Percentiles rank a stretch among this genome's conserved stretches.
Conservation (phyloP, 768 basidiomycete genomes). For the Suillus plorans region DNA sequence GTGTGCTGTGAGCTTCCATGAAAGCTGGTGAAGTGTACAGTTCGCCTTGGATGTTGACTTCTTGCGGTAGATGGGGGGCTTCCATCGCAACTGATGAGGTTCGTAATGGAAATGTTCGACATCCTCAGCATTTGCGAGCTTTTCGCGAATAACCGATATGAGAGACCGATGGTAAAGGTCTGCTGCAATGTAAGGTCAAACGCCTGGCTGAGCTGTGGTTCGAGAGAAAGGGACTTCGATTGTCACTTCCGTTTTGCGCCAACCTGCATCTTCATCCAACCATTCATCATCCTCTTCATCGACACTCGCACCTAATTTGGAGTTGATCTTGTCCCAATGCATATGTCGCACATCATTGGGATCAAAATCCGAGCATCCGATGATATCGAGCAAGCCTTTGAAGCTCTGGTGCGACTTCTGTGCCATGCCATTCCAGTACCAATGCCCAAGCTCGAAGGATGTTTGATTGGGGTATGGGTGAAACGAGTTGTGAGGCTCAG, state of each 20-base stretch:
- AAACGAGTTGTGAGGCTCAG: too few species aligned
- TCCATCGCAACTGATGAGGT: neutral
- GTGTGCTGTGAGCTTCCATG: constrained; percentile 10
- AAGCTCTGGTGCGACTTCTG: too few species aligned
- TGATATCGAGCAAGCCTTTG: too few species aligned
- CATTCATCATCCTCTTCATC: too few species aligned
- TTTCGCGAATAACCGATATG: neutral
- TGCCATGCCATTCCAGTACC: too few species aligned
- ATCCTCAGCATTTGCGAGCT: neutral
- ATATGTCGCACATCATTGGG: too few species aligned
- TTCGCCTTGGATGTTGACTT: neutral
- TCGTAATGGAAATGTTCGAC: neutral
- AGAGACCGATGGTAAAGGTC: neutral
- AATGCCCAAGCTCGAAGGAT: too few species aligned
- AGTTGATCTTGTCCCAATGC: too few species aligned
- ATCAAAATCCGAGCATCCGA: too few species aligned
- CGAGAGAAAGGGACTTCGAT: neutral
- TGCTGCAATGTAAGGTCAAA: neutral
- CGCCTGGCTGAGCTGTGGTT: neutral
- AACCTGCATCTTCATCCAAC: neutral
- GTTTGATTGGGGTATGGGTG: too few species aligned
- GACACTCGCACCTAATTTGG: too few species aligned
- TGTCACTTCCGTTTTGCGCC: neutral
- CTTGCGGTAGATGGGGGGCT: neutral
- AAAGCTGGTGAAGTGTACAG: neutral